Evolutionary conservation across 2,329 filamentous ascomycete genomes (phyloP).

Genomic region (Aureobasidium sp.): DNA sequence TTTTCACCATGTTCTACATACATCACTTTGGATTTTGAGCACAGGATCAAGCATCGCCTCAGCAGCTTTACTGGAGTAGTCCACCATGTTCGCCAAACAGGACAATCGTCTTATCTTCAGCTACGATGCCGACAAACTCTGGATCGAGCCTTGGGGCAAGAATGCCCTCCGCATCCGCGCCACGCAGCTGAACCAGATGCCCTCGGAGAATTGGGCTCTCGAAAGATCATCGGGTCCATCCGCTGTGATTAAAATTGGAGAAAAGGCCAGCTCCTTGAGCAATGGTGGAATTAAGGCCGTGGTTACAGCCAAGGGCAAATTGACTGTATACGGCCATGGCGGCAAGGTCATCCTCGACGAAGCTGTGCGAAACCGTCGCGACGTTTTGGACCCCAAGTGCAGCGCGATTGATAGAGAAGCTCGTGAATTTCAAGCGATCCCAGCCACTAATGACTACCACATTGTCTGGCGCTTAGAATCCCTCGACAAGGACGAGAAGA

Average conservation of each 20-base stretch:
- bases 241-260: conserved; percentile 21
- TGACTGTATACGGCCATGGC: conserved; percentile 37
- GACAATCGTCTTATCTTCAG: conserved; percentile 53
- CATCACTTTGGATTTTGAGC: background rate
- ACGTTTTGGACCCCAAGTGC: conserved; percentile 49
- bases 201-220: conserved; percentile 35
- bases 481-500: conserved; percentile 44
- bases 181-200: conserved; percentile 32
- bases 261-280: conserved; percentile 30
- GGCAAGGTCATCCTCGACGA: conserved; percentile 43
- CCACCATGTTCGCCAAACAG: conserved; percentile 31
- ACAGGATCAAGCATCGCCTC: background rate
- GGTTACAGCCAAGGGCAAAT: conserved; percentile 41
- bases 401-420: conserved; percentile 49
- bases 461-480: conserved; percentile 53
- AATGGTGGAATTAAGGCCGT: conserved; percentile 43
- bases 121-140: conserved; percentile 41
- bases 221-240: conserved; percentile 12
- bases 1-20: background rate
- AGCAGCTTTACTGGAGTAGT: background rate
- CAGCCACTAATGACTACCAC: conserved; percentile 43
- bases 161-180: conserved; percentile 41
- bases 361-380: conserved; percentile 41
- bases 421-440: conserved; percentile 48
- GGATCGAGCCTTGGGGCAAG: conserved; percentile 42